These are phyloP conservation scores for Pholiota molesta DNA, from an alignment of 768 basidiomycete genomes.

Conservation along the genomic window DNA sequence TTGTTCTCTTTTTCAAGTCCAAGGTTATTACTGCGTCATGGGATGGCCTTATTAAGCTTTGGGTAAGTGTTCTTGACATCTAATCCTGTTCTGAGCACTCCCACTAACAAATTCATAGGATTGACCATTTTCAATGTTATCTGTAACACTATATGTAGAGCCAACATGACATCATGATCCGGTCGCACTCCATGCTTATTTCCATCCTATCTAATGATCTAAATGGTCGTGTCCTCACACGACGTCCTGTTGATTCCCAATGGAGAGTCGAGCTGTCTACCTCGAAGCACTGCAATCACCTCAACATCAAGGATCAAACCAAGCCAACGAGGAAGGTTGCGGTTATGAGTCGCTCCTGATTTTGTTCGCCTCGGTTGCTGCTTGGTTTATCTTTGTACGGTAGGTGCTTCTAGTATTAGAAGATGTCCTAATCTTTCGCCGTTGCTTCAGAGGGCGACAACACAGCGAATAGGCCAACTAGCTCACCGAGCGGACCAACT, in stretches of 20 bases:
- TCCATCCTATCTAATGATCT: neutral
- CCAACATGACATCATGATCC: conserved; percentile 24
- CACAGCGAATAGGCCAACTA: neutral
- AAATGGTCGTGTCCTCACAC: conserved; percentile 4
- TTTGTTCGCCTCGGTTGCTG: conserved; percentile 15
- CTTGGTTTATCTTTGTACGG: conserved; percentile 13
- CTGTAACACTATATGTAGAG: conserved; percentile 25
- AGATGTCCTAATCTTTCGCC: conserved; percentile 6
- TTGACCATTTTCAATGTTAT: conserved; percentile 28
- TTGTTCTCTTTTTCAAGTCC: conserved; percentile 55
- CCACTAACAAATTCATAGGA: conserved; percentile 33
- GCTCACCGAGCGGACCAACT: conserved; percentile 8
- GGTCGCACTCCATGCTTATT: conserved; percentile 16
- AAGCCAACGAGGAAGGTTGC: neutral
- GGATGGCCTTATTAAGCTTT: conserved; percentile 98
- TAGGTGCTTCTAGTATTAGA: conserved; percentile 24
- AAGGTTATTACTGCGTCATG: conserved; percentile 97
- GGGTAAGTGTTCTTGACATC: conserved; percentile 58
- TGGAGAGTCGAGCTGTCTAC: conserved; percentile 1
- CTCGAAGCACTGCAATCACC: neutral
- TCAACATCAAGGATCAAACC: conserved; percentile 1
- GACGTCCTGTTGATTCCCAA: neutral
- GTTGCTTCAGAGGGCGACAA: conserved; percentile 13
- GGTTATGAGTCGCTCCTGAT: conserved; percentile 9
- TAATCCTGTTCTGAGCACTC: conserved; percentile 16